phyloP scores from a whole-genome alignment of 768 basidiomycete species.

The Boletus rufocinnamomeus region DNA sequence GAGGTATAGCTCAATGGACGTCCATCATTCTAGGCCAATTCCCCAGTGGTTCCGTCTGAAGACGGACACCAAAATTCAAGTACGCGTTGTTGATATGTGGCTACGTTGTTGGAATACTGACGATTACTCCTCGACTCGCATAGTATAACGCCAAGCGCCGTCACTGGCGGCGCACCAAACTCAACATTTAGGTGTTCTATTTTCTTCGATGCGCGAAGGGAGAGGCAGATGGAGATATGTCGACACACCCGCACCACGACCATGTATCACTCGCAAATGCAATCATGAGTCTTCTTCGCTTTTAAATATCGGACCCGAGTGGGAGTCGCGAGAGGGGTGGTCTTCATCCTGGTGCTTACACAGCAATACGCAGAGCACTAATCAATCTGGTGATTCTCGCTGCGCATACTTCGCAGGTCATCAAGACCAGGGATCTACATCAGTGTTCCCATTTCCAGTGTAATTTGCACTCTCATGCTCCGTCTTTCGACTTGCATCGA shows the following conservation, averaged over 20 bases:
- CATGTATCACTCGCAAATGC: constrained; percentile 32
- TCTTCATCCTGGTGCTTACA: not conserved
- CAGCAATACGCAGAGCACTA: not conserved
- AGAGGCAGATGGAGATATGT: constrained; percentile 18
- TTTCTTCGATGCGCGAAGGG: constrained; percentile 8
- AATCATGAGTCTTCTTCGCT: constrained; percentile 10
- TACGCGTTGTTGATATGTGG: constrained; percentile 32
- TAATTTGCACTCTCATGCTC: not conserved
- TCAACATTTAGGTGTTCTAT: constrained; percentile 73
- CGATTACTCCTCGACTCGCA: not conserved
- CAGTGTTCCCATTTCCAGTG: not conserved
- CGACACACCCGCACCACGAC: constrained; percentile 23
- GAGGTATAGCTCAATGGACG: not conserved
- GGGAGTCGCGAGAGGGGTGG: not conserved
- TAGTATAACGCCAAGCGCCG: constrained; percentile 95
- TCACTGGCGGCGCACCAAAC: constrained; percentile 99
- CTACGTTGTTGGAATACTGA: constrained; percentile 1
- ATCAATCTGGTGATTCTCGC: not conserved
- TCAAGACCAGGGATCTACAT: not conserved
- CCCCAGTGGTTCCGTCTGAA: constrained; percentile 99
- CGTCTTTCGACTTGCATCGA: not conserved
- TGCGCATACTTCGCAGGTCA: not conserved
- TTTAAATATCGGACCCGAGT: not conserved
- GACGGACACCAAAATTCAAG: constrained; percentile 93
- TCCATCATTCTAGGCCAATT: constrained; percentile 65